Base-by-base conservation (phyloP, 805 yeast genomes). In the Saccharomycopsis microspora region DNA sequence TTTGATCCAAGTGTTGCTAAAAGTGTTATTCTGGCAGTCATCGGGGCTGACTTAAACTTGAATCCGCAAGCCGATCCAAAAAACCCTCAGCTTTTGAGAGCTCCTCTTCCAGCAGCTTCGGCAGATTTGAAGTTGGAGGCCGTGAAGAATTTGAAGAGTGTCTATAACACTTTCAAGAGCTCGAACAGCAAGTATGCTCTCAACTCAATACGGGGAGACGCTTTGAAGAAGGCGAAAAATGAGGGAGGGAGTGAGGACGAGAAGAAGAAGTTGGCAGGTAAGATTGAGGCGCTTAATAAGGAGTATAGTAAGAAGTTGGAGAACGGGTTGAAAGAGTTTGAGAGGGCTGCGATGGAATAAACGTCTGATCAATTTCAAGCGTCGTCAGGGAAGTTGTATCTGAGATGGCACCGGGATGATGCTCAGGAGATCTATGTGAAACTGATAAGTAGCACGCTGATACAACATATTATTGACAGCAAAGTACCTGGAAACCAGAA, bases 1-100 rank as follows among this genome's bases (percentile, higher is more conserved):
- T 90, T 82, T 62, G 96, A 90, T 58, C 95, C 95, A 5, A 72
- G 71, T 45, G 74, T 85, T 55, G 72, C 78, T 38, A 82, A 85
- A 56, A 71, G 75, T 51, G 75, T 90, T 32, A 72, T 83, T 32
- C 79, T 87, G 45, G 72, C 89, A 0, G 78, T 90, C 19, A 62
- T 86, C 51, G 82, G 75, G 1, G 70, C 89, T 0, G 75, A 76
- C 6, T 65, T 85, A 60, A 84, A 85, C 57, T 64, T 90, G 70
- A 86, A 81, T 51, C 95, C 97, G 1, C 89, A 83, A 59, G 70
- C 69, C 28, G 89, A 86, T 50, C 76, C 85, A 1, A 68, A 75
- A 46, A 84, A 83, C 60, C 78, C 80, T 34, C 94, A 83, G 63
- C 71, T 81, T 33, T 67, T 90, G 57, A 78, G 77, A 54, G 81